phyloP scores from a whole-genome alignment of 2,329 filamentous ascomycete species.

The Cytospora chrysosperma region DNA sequence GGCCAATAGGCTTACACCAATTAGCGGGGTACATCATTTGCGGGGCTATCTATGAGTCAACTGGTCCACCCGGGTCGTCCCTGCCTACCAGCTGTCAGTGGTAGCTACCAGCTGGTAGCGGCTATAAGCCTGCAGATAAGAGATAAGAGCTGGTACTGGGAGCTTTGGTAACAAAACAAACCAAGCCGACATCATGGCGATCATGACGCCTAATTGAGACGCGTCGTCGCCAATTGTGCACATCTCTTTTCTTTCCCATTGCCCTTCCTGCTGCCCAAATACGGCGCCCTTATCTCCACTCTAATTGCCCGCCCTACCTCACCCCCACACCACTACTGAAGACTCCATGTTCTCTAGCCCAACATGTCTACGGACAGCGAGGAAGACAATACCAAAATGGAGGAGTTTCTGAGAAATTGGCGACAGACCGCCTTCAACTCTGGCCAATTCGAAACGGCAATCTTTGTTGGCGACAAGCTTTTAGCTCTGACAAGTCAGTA shows the following conservation, averaged over 20 bases:
- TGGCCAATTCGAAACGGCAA: slow-evolving; percentile 93
- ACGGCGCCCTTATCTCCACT: slow-evolving; percentile 1
- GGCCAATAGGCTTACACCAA: background rate
- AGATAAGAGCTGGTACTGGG: background rate
- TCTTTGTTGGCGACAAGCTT: slow-evolving; percentile 96
- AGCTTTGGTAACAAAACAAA: background rate
- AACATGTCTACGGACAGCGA: slow-evolving; percentile 24
- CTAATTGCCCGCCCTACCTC: slow-evolving; percentile 3
- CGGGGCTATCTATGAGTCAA: background rate
- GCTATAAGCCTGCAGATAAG: background rate
- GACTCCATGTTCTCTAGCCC: slow-evolving; percentile 8
- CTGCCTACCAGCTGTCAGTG: background rate
- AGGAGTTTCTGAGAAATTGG: slow-evolving; percentile 91
- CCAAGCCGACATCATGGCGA: background rate
- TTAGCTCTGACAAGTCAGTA: slow-evolving; percentile 83
- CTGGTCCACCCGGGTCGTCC: background rate
- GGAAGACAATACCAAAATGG: slow-evolving; percentile 57
- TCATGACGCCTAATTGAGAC: background rate
- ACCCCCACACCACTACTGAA: background rate
- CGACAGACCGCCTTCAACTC: slow-evolving; percentile 93
- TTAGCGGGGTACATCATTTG: background rate
- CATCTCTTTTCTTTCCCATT: background rate
- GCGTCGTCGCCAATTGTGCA: background rate
- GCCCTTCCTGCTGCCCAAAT: background rate
- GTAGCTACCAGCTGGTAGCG: background rate